phyloP scores from a whole-genome alignment of 23 red algal species.

The Agarophyton chilense region DNA sequence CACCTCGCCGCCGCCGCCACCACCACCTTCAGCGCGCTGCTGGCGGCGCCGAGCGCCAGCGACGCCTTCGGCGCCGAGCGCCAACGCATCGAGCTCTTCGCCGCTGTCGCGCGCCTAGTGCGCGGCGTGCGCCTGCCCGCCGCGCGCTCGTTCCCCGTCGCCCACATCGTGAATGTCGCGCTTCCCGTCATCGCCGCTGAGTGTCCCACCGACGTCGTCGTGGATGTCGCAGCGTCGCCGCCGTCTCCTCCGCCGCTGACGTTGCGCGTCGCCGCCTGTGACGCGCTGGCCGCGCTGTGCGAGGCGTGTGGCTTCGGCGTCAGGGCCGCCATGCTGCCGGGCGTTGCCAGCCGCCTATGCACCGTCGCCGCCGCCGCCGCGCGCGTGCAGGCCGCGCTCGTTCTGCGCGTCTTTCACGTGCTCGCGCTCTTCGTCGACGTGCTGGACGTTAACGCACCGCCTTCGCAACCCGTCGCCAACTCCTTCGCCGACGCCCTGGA shows the following conservation, averaged over 20 bases:
- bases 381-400: neutral
- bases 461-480: too few relatives aligned
- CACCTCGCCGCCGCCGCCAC: neutral
- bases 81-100: neutral
- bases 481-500: too few relatives aligned
- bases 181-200: neutral
- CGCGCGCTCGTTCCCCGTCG: neutral
- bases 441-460: neutral
- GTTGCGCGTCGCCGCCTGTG: neutral
- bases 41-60: neutral
- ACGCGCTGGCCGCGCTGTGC: neutral
- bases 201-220: neutral
- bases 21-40: neutral
- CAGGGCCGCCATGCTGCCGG: neutral
- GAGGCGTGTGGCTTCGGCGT: neutral
- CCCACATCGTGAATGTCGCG: neutral
- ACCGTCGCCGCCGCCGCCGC: neutral
- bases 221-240: neutral
- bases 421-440: neutral
- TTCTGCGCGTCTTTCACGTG: neutral
- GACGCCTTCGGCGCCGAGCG: neutral
- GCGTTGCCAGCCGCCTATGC: neutral
- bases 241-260: neutral
- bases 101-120: neutral
- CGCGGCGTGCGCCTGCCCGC: neutral